Conservation (phyloP, 2,329 filamentous ascomycete species). For the Knufia fluminis region DNA sequence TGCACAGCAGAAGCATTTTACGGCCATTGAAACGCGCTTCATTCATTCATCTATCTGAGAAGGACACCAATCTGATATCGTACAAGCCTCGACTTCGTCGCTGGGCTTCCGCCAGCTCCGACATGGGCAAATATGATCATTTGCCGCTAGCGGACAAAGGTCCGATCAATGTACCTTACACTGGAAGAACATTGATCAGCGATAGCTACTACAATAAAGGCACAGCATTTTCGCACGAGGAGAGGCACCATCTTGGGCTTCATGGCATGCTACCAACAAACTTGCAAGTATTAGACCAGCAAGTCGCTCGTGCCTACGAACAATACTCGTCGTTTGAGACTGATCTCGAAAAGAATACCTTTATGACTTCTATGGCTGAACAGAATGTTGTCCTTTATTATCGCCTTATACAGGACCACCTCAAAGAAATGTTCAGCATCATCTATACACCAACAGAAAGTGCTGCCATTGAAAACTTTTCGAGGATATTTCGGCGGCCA, state of each 20-base stretch:
- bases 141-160: conserved; percentile 1
- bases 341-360: conserved; percentile 74
- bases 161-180: conserved; percentile 8
- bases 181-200: conserved; percentile 50
- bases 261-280: conserved; percentile 63
- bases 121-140: conserved; percentile 7
- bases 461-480: conserved; percentile 79
- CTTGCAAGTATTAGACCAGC: conserved; percentile 66
- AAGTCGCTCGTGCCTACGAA: conserved; percentile 66
- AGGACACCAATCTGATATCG: not conserved
- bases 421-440: conserved; percentile 82
- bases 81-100: not conserved
- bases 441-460: conserved; percentile 80
- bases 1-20: too few relatives aligned
- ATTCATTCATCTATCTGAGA: not conserved
- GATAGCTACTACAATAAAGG: conserved; percentile 73
- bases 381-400: conserved; percentile 78
- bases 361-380: conserved; percentile 73
- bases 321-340: conserved; percentile 59
- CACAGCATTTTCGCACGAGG: conserved; percentile 62
- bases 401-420: conserved; percentile 63
- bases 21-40: too few relatives aligned
- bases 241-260: conserved; percentile 61
- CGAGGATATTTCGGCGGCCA: conserved; percentile 63
- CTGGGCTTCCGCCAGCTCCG: not conserved